Percentiles rank a stretch among this genome's conserved stretches.
These are phyloP conservation scores for Hibiscus mutabilis DNA, from an alignment of 345 rosid genomes.

Conservation along the genomic window DNA sequence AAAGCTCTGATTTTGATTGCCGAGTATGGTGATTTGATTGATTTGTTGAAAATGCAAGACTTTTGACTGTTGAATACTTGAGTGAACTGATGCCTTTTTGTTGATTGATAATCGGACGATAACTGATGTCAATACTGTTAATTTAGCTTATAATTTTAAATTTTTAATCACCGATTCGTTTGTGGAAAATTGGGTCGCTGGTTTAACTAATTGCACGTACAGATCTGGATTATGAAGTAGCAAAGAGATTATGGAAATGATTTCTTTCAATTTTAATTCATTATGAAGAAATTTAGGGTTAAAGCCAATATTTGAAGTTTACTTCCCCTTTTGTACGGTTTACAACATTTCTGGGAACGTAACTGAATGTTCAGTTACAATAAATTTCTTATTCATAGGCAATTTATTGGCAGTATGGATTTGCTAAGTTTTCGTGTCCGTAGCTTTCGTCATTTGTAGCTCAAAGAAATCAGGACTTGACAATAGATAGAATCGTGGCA, in stretches of 20 bases:
- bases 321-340: neutral
- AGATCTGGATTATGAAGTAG: neutral
- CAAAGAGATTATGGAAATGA: neutral
- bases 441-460: neutral
- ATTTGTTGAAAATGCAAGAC: conserved; percentile 5
- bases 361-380: neutral
- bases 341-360: neutral
- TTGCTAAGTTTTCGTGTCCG: neutral
- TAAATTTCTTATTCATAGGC: neutral
- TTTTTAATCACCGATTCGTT: neutral
- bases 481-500: neutral
- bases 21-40: neutral
- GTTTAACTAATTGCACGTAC: neutral
- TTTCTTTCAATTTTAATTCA: neutral
- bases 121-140: neutral
- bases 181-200: neutral
- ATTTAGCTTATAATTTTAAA: neutral
- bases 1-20: neutral
- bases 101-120: neutral
- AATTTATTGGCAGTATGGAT: neutral
- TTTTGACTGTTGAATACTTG: neutral
- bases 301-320: neutral
- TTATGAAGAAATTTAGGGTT: neutral
- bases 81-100: neutral
- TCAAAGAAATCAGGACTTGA: neutral